Base-by-base conservation (phyloP, 2,329 filamentous ascomycete species). In the Sodiomyces alkalinus region DNA sequence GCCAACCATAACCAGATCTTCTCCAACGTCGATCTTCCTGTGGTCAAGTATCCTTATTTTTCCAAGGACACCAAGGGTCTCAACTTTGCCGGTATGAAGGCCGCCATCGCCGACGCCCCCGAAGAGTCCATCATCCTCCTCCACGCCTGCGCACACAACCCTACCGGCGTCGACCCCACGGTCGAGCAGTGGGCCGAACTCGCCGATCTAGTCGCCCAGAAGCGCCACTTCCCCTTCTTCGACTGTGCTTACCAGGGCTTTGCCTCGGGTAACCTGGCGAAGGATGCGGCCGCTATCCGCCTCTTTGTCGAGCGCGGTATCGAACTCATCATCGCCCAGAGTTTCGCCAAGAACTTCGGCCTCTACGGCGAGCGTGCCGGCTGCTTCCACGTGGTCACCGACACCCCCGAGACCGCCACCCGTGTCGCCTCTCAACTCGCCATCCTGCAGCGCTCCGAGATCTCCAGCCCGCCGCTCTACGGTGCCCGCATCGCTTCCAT, bases 1-100 rank as follows among this genome's bases (percentile, higher is more conserved):
- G 85, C 80, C 42, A 98, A 98, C 63, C 90, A 98, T 73, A 77
- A 92, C 62, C 90, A 96, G 57, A 94, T 98, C 65, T 93, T 98
- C 63, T 71, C 65, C 56, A 96, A 96, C 50, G 85, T 94, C 48
- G 67, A 70, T 43, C 64, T 96, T 17, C 60, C 72, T 19, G 71
- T 83, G 44, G 76, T 76, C 41, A 72, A 72, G 40, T 98, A 98
- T 61, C 90, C 87, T 27, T 98, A 98, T 67, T 98, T 93, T 62
- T 77, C 75, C 53, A 74, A 82, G 51, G 52, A 80, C 49, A 93
- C 86, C 40, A 86, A 83, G 52, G 86, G 83, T 27, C 75, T 98
- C 29, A 85, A 96, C 57, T 86, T 93, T 47, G 74, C 80, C 34
- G 87, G 85, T 57, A 86, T 96, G 79, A 73, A 82, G 51, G 52